Evolutionary conservation across 2,329 filamentous ascomycete genomes (phyloP).

Genomic region (Ophiocordyceps camponoti-leonardi): DNA sequence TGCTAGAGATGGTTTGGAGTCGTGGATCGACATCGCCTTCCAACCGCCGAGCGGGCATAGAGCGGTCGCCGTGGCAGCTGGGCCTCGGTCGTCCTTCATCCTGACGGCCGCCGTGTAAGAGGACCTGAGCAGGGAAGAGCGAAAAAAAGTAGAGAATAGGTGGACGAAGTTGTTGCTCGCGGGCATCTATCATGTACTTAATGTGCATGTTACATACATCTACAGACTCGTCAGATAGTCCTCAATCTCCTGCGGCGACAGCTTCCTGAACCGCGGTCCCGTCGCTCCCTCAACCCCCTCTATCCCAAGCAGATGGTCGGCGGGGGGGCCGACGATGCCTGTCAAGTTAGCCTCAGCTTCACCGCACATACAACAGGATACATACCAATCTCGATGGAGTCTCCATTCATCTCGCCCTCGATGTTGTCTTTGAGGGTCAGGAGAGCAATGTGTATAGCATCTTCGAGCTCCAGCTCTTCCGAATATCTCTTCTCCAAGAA

Average conservation of each 20-base stretch:
- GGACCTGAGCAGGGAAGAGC: neutral
- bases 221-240: constrained; percentile 97
- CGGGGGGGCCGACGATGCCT: constrained; percentile 92
- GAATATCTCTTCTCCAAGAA: constrained; percentile 99
- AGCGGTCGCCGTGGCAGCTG: constrained; percentile 27
- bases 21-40: constrained; percentile 21
- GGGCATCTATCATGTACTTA: neutral
- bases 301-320: constrained; percentile 79
- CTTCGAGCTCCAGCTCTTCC: constrained; percentile 89
- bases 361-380: neutral
- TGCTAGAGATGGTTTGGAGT: constrained; percentile 5
- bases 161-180: neutral
- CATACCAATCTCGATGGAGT: constrained; percentile 93
- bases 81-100: constrained; percentile 31
- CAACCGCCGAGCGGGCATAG: constrained; percentile 8
- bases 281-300: constrained; percentile 75
- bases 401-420: constrained; percentile 97
- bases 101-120: constrained; percentile 11
- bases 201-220: constrained; percentile 16
- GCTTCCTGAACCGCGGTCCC: constrained; percentile 80
- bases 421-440: constrained; percentile 98
- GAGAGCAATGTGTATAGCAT: constrained; percentile 94
- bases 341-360: constrained; percentile 9
- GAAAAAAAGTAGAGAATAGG: neutral
- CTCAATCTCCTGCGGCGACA: constrained; percentile 96